Evolutionary conservation across 148 eudicot species (phyloP), one percentile per base, ranked within the genome.

Genomic region (Gaultheria prostrata): DNA sequence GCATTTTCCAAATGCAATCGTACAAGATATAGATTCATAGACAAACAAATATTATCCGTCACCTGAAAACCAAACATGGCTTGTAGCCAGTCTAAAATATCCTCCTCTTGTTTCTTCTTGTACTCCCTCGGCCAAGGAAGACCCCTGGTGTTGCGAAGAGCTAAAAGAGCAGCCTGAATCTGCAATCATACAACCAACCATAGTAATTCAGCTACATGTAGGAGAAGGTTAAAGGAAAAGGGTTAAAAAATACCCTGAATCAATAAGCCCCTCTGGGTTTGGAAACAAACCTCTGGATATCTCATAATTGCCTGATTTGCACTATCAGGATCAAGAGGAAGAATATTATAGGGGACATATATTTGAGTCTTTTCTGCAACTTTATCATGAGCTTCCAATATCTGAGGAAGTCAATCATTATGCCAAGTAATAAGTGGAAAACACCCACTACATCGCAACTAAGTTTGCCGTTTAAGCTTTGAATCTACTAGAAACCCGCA

Each of bases 11-110:
- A n/a, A 9, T 50, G n/a, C 49, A 26, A 77, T 39, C 14, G 54
- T 14, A 51, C 39, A 61, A 48, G 28, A 43, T 24, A 5, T 57
- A 76, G 2, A 79, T 73, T 72, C 56, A 49, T 8, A 32, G 48
- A 43, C 54, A 54, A 77, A 48, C 43, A 57, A 54, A 14, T 8
- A 11, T 17, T 3, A 78, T 20, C 8, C 65, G 75, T 51, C 51
- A 96, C 99, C 98, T 97, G 99, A 88, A 97, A 97, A 74, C 99
- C 99, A 89, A 97, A 97, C 92, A 94, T 93, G 53, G 95, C 89
- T 84, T 93, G 99, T 83, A 97, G 99, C 99, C 99, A 97, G 82
- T 97, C 99, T 46, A 97, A 87, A 50, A 97, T 86, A 89, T 97
- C 99, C 87, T 97, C 98, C 84, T 95, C 98, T 77, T 92, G 93